Percentiles rank a stretch among this genome's conserved stretches.
These are phyloP conservation scores for Boletus rubroflammeus DNA, from an alignment of 768 basidiomycete species.

Conservation along the genomic window DNA sequence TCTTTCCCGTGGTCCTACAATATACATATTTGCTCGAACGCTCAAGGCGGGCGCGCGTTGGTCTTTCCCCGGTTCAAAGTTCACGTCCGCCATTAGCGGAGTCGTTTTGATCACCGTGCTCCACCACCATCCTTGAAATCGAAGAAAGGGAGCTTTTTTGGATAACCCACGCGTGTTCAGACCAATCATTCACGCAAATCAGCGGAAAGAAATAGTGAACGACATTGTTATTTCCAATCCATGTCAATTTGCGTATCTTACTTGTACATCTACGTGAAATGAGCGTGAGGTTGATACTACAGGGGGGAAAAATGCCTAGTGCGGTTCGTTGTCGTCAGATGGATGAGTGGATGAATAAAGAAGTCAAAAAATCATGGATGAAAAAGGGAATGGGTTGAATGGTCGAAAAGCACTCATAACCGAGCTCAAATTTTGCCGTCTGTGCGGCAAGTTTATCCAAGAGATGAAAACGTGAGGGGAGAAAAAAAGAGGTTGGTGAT, in stretches of 20 bases:
- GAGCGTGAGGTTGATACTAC: constrained; percentile 21
- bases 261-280: constrained; percentile 14
- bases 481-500: background rate
- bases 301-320: constrained; percentile 16
- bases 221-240: background rate
- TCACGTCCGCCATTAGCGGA: too few species aligned
- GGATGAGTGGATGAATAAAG: background rate
- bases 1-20: background rate
- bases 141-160: too few species aligned
- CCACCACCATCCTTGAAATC: too few species aligned
- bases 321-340: background rate
- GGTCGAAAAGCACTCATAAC: constrained; percentile 16
- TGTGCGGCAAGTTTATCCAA: background rate
- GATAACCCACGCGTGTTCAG: background rate
- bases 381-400: constrained; percentile 5
- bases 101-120: too few species aligned
- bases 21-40: too few species aligned
- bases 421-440: background rate
- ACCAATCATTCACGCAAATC: background rate
- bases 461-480: background rate
- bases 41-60: background rate
- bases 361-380: too few species aligned
- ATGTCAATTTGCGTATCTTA: background rate
- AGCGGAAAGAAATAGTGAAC: background rate
- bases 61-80: background rate